phyloP scores from a whole-genome alignment of 1,284 basidiomycete species.

The Cutaneotrichosporon curvatum region DNA sequence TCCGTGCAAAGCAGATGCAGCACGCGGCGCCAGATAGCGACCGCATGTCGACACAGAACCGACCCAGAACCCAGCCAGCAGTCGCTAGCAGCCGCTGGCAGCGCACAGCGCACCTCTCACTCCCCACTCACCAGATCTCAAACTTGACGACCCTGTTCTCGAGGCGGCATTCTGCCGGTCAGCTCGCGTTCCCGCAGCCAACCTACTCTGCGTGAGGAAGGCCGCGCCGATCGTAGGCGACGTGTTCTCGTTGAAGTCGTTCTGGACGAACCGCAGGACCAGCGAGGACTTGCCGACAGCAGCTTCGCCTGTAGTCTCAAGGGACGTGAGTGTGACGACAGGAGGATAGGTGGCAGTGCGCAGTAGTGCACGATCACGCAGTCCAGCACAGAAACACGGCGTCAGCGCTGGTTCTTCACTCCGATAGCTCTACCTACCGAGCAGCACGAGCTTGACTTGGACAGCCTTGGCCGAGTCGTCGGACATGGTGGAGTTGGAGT shows the following conservation, averaged over 20 bases:
- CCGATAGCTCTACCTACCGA: constrained; percentile 53
- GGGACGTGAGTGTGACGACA: neutral
- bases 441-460: constrained; percentile 80
- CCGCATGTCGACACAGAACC: no score
- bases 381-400: neutral
- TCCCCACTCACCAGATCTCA: constrained; percentile 45
- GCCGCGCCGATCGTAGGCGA: constrained; percentile 92
- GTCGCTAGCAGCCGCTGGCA: no score
- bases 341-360: neutral
- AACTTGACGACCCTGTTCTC: constrained; percentile 49
- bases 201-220: constrained; percentile 52
- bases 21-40: no score
- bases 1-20: no score
- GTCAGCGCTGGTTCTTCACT: constrained; percentile 1
- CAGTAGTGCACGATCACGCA: neutral
- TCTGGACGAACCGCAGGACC: constrained; percentile 83
- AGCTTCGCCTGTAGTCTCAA: constrained; percentile 69
- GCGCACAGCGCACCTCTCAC: no score
- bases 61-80: no score
- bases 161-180: constrained; percentile 43
- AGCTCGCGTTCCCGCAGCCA: neutral
- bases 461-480: constrained; percentile 65
- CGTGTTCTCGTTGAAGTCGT: constrained; percentile 46
- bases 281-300: constrained; percentile 99
- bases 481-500: constrained; percentile 18